Base-by-base conservation (phyloP, 208 protist genomes). In the Naegleria lovaniensis region DNA sequence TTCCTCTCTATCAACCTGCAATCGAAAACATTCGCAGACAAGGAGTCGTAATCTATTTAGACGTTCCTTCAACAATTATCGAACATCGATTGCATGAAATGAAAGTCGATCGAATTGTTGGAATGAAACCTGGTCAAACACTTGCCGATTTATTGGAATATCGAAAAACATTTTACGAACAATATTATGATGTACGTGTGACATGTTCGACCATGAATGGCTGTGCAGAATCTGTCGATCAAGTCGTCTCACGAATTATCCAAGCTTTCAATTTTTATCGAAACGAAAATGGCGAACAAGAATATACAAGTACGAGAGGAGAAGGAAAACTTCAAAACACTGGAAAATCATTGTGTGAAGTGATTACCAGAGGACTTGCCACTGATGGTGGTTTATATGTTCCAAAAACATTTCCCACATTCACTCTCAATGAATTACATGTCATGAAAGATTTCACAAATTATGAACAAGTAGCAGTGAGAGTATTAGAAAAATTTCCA, bases 351-450 rank as follows among this genome's bases (percentile, higher is more conserved):
- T 97, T 97, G 85, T 91, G 96, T 7, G 92, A 92, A 36, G 95
- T 95, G 22, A 94, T 97, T 59, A 93, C 92, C 4, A 93, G 96
- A 19, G 96, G 96, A 40, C 91, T 97, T 22, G 96, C 95, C 13
- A 91, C 91, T 36, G 95, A 97, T 90, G 94, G 96, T 15, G 96
- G 96, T 2, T 94, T 97, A 0, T 97, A 94, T 92, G 95, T 96
- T 43, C 92, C 96, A 48, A 93, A 92, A 90, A 16, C 88, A 51
- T 94, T 97, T 89, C 43, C 43, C 43, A 9, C 43, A 48, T 48
- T 7, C 92, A 90, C 95, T n/a, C 36, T 90, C 22, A 96, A 94
- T 13, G 95, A 96, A 91, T 76, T 97, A 11, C 76, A 89, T 39
- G 93, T 93, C 90, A 85, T 96, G 51, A 95, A 93, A 90, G 93